Percentiles rank a stretch among this genome's conserved stretches.
phyloP scores from a whole-genome alignment of 495 filamentous ascomycete genomes.

The Saxophila tyrrhenica region DNA sequence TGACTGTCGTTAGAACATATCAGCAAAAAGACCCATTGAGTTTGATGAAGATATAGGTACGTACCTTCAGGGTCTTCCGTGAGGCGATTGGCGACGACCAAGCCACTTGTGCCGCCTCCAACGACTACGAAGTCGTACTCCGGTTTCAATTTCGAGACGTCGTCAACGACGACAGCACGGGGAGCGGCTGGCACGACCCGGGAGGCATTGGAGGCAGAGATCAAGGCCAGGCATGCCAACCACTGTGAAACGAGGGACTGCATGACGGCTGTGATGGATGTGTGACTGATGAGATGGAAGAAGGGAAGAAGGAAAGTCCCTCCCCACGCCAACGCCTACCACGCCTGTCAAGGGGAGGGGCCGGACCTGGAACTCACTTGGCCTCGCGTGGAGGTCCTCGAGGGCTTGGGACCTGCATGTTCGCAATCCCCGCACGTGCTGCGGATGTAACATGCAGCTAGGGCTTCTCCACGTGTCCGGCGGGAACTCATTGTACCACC shows the following conservation, averaged over 20 bases:
- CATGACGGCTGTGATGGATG: not conserved
- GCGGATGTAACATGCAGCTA: not conserved
- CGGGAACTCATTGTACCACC: no score
- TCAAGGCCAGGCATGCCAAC: not conserved
- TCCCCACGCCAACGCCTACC: no score
- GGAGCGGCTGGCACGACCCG: not conserved
- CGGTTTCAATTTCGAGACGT: not conserved
- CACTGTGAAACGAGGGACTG: not conserved
- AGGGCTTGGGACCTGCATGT: not conserved
- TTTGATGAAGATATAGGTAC: not conserved
- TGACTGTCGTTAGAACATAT: not conserved
- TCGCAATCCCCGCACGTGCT: not conserved
- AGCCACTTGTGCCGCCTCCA: slow-evolving; percentile 11
- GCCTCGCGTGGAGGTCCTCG: no score
- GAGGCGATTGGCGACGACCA: slow-evolving; percentile 11
- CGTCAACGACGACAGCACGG: not conserved
- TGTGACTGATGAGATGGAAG: not conserved
- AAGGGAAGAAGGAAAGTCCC: not conserved
- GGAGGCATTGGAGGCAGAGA: not conserved
- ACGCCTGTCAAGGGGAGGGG: no score
- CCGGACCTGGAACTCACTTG: no score
- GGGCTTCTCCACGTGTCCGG: no score
- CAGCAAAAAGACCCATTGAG: not conserved
- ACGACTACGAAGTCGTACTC: slow-evolving; percentile 11
- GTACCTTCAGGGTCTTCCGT: slow-evolving; percentile 11